Conservation (phyloP, 2,329 filamentous ascomycete species). For the Rutstroemia sp. region DNA sequence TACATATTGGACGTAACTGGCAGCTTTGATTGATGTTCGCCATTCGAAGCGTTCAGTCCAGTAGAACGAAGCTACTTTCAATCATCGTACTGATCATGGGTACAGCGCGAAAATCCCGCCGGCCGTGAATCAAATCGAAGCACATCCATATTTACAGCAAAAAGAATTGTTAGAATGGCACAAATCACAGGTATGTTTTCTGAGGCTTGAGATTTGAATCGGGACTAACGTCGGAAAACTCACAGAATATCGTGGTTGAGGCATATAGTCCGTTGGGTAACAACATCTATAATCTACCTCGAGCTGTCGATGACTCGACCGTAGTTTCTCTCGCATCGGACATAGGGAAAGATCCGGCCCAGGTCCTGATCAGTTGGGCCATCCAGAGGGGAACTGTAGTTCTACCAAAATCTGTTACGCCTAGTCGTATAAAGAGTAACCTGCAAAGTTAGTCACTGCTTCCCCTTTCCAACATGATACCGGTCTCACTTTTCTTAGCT, state of each 20-base stretch:
- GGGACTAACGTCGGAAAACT: no score
- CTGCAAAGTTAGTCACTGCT: constrained; percentile 25
- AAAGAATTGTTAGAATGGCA: constrained; percentile 48
- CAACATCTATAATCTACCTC: constrained; percentile 39
- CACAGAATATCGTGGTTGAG: constrained; percentile 46
- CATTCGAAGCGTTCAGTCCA: no score
- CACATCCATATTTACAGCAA: constrained; percentile 61
- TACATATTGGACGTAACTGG: neutral
- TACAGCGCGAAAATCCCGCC: constrained; percentile 44
- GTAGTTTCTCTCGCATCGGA: constrained; percentile 46
- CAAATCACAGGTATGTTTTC: constrained; percentile 35
- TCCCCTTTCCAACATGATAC: neutral
- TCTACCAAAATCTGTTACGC: constrained; percentile 47
- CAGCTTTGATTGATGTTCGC: neutral
- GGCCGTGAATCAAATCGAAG: constrained; percentile 62
- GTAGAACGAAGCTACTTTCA: no score
- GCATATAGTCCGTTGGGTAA: constrained; percentile 60
- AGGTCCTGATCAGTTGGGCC: constrained; percentile 47
- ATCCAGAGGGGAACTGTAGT: constrained; percentile 46
- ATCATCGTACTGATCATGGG: no score
- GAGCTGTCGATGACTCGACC: constrained; percentile 40
- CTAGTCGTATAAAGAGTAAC: constrained; percentile 42
- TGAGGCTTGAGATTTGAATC: no score
- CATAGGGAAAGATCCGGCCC: constrained; percentile 43
- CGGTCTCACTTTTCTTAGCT: constrained; percentile 25